These are phyloP conservation scores for Aspergillus wentii DNA, from an alignment of 495 filamentous ascomycete species.

Conservation along the genomic window DNA sequence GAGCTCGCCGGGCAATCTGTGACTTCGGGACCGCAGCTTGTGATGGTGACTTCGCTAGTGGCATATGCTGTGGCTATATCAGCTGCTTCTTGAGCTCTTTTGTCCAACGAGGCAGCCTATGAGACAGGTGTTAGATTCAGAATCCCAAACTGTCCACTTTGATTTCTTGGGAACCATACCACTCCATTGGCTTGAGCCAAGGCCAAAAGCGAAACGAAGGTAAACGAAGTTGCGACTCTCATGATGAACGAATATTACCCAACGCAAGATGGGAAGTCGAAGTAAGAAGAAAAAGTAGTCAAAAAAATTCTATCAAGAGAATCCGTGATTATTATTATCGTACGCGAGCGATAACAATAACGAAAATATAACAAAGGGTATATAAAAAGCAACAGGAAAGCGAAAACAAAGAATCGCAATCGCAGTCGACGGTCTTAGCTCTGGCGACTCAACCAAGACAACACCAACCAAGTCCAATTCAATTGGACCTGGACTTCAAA, in stretches of 20 bases:
- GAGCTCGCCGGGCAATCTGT: constrained; percentile 53
- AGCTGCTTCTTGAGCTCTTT: no score
- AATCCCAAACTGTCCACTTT: constrained; percentile 49
- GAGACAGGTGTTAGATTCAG: no score
- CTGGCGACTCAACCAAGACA: no score
- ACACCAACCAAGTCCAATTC: not conserved
- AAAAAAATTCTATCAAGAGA: no score
- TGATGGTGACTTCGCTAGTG: constrained; percentile 54
- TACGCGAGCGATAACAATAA: not conserved
- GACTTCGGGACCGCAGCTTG: constrained; percentile 52
- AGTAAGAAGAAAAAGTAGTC: constrained; percentile 1
- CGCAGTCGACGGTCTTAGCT: no score
- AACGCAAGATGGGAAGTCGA: constrained; percentile 15
- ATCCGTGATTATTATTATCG: no score
- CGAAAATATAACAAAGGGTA: constrained; percentile 1
- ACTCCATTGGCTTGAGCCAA: constrained; percentile 29
- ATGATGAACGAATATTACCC: constrained; percentile 17
- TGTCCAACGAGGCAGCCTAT: no score
- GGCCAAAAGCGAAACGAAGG: constrained; percentile 26
- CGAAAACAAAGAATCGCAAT: no score
- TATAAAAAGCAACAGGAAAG: constrained; percentile 9
- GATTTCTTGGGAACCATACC: constrained; percentile 11
- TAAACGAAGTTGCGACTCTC: constrained; percentile 19
- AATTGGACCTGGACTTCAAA: no score
- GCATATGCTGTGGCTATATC: constrained; percentile 46